A percentile compares a stretch with the other conserved stretches of the same genome.
These are phyloP conservation scores for Chenopodium album DNA, from an alignment of 148 eudicot species.

Conservation along the genomic window DNA sequence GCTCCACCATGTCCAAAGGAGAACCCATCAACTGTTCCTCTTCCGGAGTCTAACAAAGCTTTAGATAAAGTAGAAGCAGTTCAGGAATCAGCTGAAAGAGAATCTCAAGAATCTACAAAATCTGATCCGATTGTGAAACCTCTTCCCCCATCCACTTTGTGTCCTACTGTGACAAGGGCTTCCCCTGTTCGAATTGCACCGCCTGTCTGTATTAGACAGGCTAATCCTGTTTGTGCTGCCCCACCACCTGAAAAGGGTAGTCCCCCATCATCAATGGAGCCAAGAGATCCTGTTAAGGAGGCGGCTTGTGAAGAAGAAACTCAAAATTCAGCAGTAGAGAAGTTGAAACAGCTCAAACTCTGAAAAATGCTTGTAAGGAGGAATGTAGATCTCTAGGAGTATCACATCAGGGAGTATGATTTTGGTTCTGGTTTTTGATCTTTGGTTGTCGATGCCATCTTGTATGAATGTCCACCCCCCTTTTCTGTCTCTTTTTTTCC, in stretches of 20 bases:
- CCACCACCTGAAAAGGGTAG: constrained; percentile 38
- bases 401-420: constrained; percentile 30
- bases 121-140: constrained; percentile 11
- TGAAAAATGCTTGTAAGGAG: constrained; percentile 33
- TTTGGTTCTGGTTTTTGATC: constrained; percentile 31
- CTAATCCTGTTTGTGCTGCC: constrained; percentile 44
- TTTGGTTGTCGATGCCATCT: constrained; percentile 24
- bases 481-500: background rate
- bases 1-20: constrained; percentile 23
- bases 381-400: constrained; percentile 33
- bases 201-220: constrained; percentile 57
- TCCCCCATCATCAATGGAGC: constrained; percentile 15
- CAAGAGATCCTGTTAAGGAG: constrained; percentile 19
- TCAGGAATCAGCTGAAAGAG: constrained; percentile 15
- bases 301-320: constrained; percentile 5
- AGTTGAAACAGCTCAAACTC: constrained; percentile 59
- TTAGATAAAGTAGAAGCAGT: constrained; percentile 11
- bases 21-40: background rate
- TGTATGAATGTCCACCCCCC: constrained; percentile 26
- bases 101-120: constrained; percentile 5
- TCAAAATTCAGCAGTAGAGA: constrained; percentile 38
- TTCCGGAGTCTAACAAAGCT: constrained; percentile 10
- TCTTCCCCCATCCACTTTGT: constrained; percentile 10
- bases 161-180: constrained; percentile 33
- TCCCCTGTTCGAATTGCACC: constrained; percentile 42